phyloP scores from a whole-genome alignment of 2,329 filamentous ascomycete species.

The Hirsutella minnesotensis region DNA sequence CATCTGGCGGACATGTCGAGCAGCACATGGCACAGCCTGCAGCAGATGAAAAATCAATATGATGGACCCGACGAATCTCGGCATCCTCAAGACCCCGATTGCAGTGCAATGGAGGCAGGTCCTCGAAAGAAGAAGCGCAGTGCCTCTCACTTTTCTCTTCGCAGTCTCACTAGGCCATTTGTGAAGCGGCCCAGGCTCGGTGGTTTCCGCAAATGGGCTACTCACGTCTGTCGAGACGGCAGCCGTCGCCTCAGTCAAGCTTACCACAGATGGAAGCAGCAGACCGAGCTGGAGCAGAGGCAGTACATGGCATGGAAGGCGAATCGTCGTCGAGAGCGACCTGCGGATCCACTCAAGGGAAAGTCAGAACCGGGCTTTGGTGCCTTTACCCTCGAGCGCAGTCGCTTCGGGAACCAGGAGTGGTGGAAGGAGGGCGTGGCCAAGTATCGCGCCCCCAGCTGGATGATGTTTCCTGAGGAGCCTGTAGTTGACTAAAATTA shows the following conservation, averaged over 20 bases:
- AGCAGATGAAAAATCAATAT: conserved; percentile 9
- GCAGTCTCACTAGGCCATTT: conserved; percentile 14
- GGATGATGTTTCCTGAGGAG: conserved; percentile 16
- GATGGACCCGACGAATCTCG: conserved; percentile 12
- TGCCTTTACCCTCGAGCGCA: conserved; percentile 13
- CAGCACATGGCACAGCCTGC: conserved; percentile 1
- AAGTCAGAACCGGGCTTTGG: conserved; percentile 13
- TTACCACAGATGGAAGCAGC: conserved; percentile 15
- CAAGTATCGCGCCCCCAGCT: conserved; percentile 19
- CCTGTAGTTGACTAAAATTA: too few relatives aligned
- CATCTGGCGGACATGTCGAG: not conserved
- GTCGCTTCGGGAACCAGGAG: conserved; percentile 12
- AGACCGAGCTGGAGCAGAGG: conserved; percentile 11
- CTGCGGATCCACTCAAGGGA: conserved; percentile 11
- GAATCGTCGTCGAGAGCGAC: conserved; percentile 12
- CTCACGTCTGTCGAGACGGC: conserved; percentile 13
- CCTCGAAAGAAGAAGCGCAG: conserved; percentile 16
- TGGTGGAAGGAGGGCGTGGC: conserved; percentile 25
- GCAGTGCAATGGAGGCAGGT: too few relatives aligned
- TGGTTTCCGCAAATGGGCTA: conserved; percentile 18
- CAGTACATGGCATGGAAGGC: conserved; percentile 18
- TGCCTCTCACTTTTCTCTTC: conserved; percentile 18
- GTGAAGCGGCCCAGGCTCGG: conserved; percentile 12
- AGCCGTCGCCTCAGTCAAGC: conserved; percentile 13
- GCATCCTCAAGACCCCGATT: conserved; percentile 8